Evolutionary conservation across 139 green algal genomes (phyloP).

Genomic region (Chara braunii): DNA sequence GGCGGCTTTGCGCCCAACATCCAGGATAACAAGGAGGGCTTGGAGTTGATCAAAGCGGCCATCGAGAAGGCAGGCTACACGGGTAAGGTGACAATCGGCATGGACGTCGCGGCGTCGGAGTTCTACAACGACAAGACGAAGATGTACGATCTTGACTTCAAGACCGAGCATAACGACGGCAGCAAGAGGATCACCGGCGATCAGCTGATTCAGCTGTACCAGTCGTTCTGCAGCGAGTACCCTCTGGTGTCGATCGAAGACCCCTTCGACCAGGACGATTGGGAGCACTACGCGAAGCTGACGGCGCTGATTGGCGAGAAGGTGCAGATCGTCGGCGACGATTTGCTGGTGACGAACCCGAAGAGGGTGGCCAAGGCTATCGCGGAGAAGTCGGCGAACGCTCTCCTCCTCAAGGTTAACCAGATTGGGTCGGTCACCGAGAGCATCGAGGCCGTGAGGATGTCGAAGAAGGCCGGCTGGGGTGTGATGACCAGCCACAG

Average conservation of each 20-base stretch:
- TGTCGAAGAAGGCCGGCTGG: constrained; percentile 85
- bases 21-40: constrained; percentile 83
- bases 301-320: constrained; percentile 50
- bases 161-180: constrained; percentile 76
- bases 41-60: constrained; percentile 82
- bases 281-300: constrained; percentile 63
- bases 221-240: constrained; percentile 61
- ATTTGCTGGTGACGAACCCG: constrained; percentile 97
- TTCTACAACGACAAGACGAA: constrained; percentile 65
- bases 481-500: constrained; percentile 92
- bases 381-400: constrained; percentile 86
- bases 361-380: constrained; percentile 82
- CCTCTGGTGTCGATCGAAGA: constrained; percentile 96
- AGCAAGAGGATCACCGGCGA: constrained; percentile 66
- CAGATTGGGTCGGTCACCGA: constrained; percentile 95
- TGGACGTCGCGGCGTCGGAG: constrained; percentile 96
- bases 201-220: constrained; percentile 86
- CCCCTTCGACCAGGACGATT: constrained; percentile 99
- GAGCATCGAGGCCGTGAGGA: constrained; percentile 84
- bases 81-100: constrained; percentile 93
- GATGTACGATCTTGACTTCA: constrained; percentile 98
- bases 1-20: constrained; percentile 97
- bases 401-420: constrained; percentile 91
- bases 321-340: constrained; percentile 92
- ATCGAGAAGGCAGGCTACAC: constrained; percentile 89